A percentile compares a stretch with the other conserved stretches of the same genome.
phyloP scores from a whole-genome alignment of 2,329 filamentous ascomycete species.

The Ophiostoma quercus region DNA sequence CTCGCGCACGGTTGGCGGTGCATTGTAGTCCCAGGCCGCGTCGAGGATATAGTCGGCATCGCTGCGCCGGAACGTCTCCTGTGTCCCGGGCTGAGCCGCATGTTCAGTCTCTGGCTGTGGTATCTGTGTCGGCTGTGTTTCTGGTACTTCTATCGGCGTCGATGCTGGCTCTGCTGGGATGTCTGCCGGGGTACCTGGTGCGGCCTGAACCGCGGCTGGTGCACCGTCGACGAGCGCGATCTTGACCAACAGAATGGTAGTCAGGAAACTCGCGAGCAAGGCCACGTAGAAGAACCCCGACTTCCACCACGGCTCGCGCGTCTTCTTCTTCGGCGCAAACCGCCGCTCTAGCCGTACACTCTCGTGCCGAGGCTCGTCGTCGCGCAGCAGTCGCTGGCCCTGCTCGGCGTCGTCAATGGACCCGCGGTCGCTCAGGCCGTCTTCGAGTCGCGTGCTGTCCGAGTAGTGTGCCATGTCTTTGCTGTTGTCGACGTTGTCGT shows the following conservation, averaged over 20 bases:
- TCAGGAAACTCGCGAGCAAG: slow-evolving; percentile 17
- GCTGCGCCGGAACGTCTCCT: slow-evolving; percentile 29
- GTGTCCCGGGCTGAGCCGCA: background rate
- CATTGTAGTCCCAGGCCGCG: slow-evolving; percentile 50
- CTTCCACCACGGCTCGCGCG: slow-evolving; percentile 15
- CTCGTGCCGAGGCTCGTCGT: background rate
- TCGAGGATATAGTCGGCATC: slow-evolving; percentile 53
- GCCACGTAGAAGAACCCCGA: slow-evolving; percentile 15
- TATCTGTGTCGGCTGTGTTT: background rate
- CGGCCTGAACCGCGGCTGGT: background rate
- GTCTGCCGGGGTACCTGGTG: background rate
- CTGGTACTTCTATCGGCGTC: too few species aligned
- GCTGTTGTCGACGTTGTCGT: background rate
- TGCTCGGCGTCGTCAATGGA: background rate
- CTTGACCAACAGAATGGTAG: slow-evolving; percentile 26
- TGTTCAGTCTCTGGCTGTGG: background rate
- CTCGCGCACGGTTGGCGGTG: slow-evolving; percentile 47
- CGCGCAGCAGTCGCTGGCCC: background rate
- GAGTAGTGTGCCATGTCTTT: slow-evolving; percentile 1
- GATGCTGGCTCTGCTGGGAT: background rate
- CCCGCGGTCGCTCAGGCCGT: slow-evolving; percentile 1
- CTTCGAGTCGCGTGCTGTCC: background rate
- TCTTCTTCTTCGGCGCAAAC: background rate
- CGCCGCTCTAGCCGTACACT: background rate
- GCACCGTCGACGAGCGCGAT: slow-evolving; percentile 22